Percentiles rank a stretch among this genome's conserved stretches.
These are phyloP conservation scores for Grigorovia yakushimaensis DNA, from an alignment of 805 yeast genomes.

Conservation along the genomic window DNA sequence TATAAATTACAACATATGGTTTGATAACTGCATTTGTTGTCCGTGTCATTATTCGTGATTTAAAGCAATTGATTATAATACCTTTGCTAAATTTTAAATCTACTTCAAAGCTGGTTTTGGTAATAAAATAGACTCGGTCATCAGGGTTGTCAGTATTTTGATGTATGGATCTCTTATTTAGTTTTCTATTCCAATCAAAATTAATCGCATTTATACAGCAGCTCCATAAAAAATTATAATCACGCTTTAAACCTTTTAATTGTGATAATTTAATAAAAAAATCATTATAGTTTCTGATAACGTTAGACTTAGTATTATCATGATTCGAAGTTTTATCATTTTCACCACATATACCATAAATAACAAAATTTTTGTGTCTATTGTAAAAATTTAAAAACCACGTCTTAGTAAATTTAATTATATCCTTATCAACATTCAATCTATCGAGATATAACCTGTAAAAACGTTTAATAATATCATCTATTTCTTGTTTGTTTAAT, in stretches of 20 bases:
- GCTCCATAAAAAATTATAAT: constrained; percentile 13
- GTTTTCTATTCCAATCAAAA: no score
- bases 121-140: constrained; percentile 7
- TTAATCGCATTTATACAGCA: constrained; percentile 11
- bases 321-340: not conserved
- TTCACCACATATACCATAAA: constrained; percentile 10
- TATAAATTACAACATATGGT: not conserved
- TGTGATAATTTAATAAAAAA: constrained; percentile 1
- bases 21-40: not conserved
- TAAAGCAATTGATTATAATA: not conserved
- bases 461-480: not conserved
- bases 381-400: constrained; percentile 19
- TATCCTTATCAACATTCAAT: constrained; percentile 2
- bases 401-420: constrained; percentile 16
- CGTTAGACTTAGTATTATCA: not conserved
- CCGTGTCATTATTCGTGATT: not conserved
- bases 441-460: not conserved
- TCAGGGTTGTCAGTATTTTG: no score
- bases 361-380: constrained; percentile 14
- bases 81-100: not conserved
- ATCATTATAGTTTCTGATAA: constrained; percentile 1
- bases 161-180: no score
- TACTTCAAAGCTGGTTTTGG: not conserved
- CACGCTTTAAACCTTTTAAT: constrained; percentile 12
- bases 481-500: not conserved